These are phyloP conservation scores for Spergularia azorica DNA, from an alignment of 179 eudicot genomes.

Conservation along the genomic window DNA sequence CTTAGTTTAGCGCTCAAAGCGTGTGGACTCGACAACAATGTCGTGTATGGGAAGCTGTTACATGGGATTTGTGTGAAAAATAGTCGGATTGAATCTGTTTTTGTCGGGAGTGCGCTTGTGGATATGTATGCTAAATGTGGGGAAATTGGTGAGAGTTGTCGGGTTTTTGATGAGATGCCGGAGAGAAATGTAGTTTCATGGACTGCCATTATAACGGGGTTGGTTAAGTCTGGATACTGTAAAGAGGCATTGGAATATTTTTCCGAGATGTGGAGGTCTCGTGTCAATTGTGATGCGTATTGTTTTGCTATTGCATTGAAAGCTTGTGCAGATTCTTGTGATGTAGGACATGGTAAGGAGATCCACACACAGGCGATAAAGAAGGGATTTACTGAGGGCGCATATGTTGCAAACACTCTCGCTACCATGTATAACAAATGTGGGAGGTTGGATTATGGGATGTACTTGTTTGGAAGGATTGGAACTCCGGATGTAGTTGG, in stretches of 20 bases:
- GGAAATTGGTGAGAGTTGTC: slow-evolving; percentile 56
- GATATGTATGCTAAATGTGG: slow-evolving; percentile 84
- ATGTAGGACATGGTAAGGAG: slow-evolving; percentile 66
- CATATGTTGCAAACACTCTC: slow-evolving; percentile 75
- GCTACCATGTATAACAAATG: slow-evolving; percentile 84
- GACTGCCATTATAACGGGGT: slow-evolving; percentile 87
- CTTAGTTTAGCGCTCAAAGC: slow-evolving; percentile 83
- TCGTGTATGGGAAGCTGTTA: slow-evolving; percentile 48
- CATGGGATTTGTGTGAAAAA: slow-evolving; percentile 67
- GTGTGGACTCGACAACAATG: slow-evolving; percentile 49
- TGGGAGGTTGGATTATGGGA: slow-evolving; percentile 72
- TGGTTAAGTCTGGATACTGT: slow-evolving; percentile 67
- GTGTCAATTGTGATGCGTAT: slow-evolving; percentile 62
- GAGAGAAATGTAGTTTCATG: slow-evolving; percentile 85
- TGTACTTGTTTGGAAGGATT: slow-evolving; percentile 68
- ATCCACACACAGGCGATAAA: slow-evolving; percentile 71
- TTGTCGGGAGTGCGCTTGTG: slow-evolving; percentile 85
- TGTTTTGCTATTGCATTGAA: slow-evolving; percentile 82
- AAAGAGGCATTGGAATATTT: slow-evolving; percentile 65
- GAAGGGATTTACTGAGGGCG: slow-evolving; percentile 52
- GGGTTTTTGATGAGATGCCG: slow-evolving; percentile 80
- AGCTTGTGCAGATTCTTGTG: slow-evolving; percentile 72
- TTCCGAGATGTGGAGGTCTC: slow-evolving; percentile 56
- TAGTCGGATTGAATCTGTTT: slow-evolving; percentile 64
- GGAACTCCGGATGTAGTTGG: slow-evolving; percentile 72